These are phyloP conservation scores for Boletus reticulatus DNA, from an alignment of 768 basidiomycete species.

Conservation along the genomic window DNA sequence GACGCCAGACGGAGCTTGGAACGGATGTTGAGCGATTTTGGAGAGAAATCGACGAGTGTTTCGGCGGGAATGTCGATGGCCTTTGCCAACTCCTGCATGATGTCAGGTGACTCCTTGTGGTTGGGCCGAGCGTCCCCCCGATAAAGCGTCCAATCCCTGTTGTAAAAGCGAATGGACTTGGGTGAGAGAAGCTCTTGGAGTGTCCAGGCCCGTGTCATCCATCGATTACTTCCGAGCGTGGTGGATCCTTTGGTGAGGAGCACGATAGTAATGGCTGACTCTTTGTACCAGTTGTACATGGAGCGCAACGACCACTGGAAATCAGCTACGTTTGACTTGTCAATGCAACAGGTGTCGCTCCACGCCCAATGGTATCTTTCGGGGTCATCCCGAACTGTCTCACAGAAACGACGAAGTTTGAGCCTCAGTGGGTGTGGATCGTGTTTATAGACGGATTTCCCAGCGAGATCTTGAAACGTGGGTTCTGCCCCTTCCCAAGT, in stretches of 20 bases:
- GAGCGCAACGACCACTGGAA: not conserved
- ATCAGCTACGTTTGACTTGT: not conserved
- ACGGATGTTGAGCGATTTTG: not conserved
- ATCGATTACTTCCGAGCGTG: not conserved
- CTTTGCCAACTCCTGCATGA: not conserved
- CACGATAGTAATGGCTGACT: not conserved
- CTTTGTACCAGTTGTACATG: slow-evolving; percentile 6
- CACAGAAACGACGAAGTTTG: not conserved
- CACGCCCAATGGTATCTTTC: not conserved
- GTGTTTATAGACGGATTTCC: not conserved
- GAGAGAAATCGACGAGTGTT: not conserved
- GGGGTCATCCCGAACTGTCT: not conserved
- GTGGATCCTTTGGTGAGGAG: not conserved
- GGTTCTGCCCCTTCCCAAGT: slow-evolving; percentile 6
- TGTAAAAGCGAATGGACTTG: not conserved
- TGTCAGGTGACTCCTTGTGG: not conserved
- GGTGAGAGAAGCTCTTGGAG: slow-evolving; percentile 5
- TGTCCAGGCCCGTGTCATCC: slow-evolving; percentile 2
- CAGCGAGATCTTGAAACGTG: not conserved
- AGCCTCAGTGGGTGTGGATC: not conserved
- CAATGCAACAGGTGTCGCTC: slow-evolving; percentile 2
- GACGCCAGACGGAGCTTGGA: slow-evolving; percentile 1
- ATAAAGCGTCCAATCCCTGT: not conserved
- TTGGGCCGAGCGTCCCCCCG: not conserved
- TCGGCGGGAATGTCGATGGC: not conserved